Percentiles rank a stretch among this genome's conserved stretches.
These are phyloP conservation scores for Ogataea haglerorum DNA, from an alignment of 805 yeast genomes.

Conservation along the genomic window DNA sequence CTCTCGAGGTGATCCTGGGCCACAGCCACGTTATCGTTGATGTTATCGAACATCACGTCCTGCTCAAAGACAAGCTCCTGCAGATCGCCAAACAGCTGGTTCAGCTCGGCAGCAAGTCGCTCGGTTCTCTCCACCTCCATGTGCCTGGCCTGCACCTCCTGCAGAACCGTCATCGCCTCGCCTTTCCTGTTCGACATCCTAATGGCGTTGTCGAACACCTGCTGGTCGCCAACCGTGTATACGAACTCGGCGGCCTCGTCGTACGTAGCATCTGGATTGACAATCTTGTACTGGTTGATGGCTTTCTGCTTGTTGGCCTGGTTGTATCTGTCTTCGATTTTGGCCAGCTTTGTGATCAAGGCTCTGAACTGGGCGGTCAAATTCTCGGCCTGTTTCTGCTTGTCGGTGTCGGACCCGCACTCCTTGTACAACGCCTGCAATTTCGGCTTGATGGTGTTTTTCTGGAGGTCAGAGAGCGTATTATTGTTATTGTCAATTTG, in stretches of 20 bases:
- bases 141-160: conserved; percentile 95
- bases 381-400: conserved; percentile 87
- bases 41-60: conserved; percentile 79
- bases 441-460: conserved; percentile 60
- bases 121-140: conserved; percentile 92
- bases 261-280: conserved; percentile 79
- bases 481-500: conserved; percentile 74
- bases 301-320: conserved; percentile 84
- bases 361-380: conserved; percentile 80
- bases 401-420: conserved; percentile 70
- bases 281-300: conserved; percentile 87
- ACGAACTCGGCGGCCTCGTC: conserved; percentile 82
- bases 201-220: conserved; percentile 91
- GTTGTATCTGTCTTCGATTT: conserved; percentile 81
- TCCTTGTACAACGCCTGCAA: conserved; percentile 73
- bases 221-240: conserved; percentile 81
- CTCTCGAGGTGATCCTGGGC: conserved; percentile 91
- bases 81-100: conserved; percentile 93
- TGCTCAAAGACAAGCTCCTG: conserved; percentile 95
- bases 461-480: conserved; percentile 77
- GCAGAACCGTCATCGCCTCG: conserved; percentile 91
- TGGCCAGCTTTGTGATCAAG: conserved; percentile 81
- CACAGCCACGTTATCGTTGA: conserved; percentile 72
- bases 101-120: conserved; percentile 91
- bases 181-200: conserved; percentile 85